Percentiles rank a stretch among this genome's conserved stretches.
These are phyloP conservation scores for Fabrea salina DNA, from an alignment of 169 alveolate species.

Conservation along the genomic window DNA sequence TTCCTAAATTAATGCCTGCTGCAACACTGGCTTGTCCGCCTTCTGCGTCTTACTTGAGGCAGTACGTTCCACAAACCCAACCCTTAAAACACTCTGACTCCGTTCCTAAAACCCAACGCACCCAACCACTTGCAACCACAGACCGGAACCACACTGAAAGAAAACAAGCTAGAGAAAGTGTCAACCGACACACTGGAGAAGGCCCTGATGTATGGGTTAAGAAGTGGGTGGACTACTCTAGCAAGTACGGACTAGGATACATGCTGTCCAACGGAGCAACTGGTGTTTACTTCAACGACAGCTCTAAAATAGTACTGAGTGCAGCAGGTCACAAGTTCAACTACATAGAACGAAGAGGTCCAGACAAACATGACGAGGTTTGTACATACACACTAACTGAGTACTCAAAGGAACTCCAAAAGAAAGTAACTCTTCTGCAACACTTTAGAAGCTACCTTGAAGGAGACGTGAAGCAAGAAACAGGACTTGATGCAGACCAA, in stretches of 20 bases:
- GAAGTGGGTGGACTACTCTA: conserved; percentile 67
- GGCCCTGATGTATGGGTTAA: conserved; percentile 66
- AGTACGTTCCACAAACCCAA: conserved; percentile 26
- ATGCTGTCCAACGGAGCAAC: conserved; percentile 71
- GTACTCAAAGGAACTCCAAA: conserved; percentile 69
- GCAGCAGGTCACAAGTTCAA: neutral
- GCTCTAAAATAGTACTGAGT: conserved; percentile 77
- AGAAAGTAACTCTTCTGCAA: conserved; percentile 79
- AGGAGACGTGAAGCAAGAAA: conserved; percentile 31
- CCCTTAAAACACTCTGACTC: neutral
- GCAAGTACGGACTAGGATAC: conserved; percentile 88
- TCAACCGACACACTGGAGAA: conserved; percentile 7
- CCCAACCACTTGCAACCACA: neutral
- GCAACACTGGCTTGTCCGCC: conserved; percentile 77
- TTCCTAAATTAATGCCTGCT: conserved; percentile 69
- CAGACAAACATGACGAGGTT: conserved; percentile 12
- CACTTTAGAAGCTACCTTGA: conserved; percentile 76
- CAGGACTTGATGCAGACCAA: conserved; percentile 43
- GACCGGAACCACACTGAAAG: neutral
- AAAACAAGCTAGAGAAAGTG: neutral
- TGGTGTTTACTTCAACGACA: conserved; percentile 88
- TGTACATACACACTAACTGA: neutral
- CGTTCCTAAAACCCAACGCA: neutral
- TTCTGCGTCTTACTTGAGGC: conserved; percentile 55
- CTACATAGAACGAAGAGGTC: neutral